Evolutionary conservation across 2,329 filamentous ascomycete species (phyloP).

Genomic region (Exophiala sideris): DNA sequence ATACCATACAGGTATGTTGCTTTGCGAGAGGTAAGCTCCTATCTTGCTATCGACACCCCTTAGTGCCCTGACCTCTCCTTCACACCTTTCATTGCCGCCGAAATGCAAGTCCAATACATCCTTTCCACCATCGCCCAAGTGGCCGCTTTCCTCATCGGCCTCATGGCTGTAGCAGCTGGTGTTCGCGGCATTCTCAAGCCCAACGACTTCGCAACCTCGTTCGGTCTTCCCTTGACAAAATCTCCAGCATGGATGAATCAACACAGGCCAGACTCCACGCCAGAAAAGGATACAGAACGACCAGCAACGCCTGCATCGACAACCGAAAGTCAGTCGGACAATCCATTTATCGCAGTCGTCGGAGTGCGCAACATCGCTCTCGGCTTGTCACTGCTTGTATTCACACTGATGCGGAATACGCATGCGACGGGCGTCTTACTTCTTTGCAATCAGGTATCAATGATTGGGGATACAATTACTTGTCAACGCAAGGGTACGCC

Average conservation of each 20-base stretch:
- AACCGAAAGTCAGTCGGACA: not conserved
- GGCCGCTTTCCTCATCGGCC: not conserved
- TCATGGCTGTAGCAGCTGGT: constrained; percentile 14
- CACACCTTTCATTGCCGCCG: no score
- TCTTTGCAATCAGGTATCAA: constrained; percentile 7
- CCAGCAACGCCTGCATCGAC: not conserved
- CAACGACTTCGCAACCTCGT: not conserved
- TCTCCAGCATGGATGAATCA: not conserved
- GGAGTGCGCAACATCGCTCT: constrained; percentile 7
- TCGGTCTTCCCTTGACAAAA: constrained; percentile 1
- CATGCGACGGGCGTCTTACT: constrained; percentile 1
- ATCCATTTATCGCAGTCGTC: constrained; percentile 4
- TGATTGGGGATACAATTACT: constrained; percentile 1
- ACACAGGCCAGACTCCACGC: not conserved
- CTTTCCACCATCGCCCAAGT: not conserved
- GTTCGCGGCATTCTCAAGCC: not conserved
- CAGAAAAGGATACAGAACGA: not conserved
- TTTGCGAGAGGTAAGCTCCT: not conserved
- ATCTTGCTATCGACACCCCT: no score
- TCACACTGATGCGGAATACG: not conserved
- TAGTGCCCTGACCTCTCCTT: no score
- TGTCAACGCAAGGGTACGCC: not conserved
- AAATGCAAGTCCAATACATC: not conserved
- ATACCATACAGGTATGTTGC: not conserved
- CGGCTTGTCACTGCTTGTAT: constrained; percentile 2